Percentiles rank a stretch among this genome's conserved stretches.
These are phyloP conservation scores for Micractinium sp. DNA, from an alignment of 139 green algal genomes.

Conservation along the genomic window DNA sequence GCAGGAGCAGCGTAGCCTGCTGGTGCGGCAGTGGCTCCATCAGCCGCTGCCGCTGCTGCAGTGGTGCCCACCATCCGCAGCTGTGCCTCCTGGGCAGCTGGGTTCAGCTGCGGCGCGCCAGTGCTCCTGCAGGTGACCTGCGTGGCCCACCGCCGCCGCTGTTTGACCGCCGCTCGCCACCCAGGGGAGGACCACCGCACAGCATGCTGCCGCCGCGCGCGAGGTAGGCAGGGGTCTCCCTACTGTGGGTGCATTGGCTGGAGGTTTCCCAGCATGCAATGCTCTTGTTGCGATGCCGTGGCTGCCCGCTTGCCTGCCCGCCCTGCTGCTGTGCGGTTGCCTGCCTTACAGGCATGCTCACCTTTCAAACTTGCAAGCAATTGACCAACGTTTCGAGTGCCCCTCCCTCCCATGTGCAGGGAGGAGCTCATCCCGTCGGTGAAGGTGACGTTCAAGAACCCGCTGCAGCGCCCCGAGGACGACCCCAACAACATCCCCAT, in stretches of 20 bases:
- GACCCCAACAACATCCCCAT: constrained; percentile 39
- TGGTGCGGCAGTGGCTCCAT: not conserved
- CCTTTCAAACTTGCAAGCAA: too few relatives aligned
- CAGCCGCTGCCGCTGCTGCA: not conserved
- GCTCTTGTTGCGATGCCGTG: not conserved
- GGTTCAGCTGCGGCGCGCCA: constrained; percentile 24
- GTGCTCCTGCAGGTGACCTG: constrained; percentile 27
- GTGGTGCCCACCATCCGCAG: not conserved
- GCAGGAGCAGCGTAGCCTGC: too few relatives aligned
- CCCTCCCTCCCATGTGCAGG: not conserved
- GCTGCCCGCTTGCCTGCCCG: not conserved
- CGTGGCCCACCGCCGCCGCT: constrained; percentile 22
- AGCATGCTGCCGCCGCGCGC: not conserved
- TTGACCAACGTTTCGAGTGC: too few relatives aligned
- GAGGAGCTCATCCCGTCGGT: not conserved
- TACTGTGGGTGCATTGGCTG: not conserved
- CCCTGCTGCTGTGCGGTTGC: too few relatives aligned
- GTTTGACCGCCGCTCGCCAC: constrained; percentile 13
- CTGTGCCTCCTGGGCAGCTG: not conserved
- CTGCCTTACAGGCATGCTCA: too few relatives aligned
- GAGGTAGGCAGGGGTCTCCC: not conserved
- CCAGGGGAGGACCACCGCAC: not conserved
- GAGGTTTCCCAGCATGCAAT: not conserved
- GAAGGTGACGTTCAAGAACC: constrained; percentile 35
- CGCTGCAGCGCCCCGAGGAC: constrained; percentile 27